Evolutionary conservation across 2,329 filamentous ascomycete species (phyloP).

Genomic region (Reticulascus tulasneorum): DNA sequence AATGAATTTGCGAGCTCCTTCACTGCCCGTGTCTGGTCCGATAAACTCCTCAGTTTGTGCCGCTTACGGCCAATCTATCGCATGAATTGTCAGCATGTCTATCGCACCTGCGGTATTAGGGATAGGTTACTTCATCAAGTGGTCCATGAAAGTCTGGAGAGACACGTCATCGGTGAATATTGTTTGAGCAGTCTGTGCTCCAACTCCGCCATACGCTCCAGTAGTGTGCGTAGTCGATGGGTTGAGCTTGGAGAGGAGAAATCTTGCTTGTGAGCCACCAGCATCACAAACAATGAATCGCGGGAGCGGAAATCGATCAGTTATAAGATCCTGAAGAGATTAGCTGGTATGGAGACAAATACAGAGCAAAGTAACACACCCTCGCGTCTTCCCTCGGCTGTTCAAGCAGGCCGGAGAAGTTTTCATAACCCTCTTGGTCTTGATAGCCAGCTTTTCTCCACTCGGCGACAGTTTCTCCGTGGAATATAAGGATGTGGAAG

Average conservation of each 20-base stretch:
- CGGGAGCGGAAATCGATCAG: conserved; percentile 95
- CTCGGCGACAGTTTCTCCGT: conserved; percentile 95
- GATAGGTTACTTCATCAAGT: conserved; percentile 86
- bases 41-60: conserved; percentile 53
- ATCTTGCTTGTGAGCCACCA: conserved; percentile 96
- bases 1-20: too few relatives aligned
- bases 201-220: conserved; percentile 83
- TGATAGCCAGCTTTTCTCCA: conserved; percentile 99
- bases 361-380: conserved; percentile 47
- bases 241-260: conserved; percentile 94
- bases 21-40: too few relatives aligned
- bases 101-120: neutral
- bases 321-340: conserved; percentile 74
- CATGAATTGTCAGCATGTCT: conserved; percentile 9
- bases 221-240: conserved; percentile 95
- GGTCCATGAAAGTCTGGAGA: conserved; percentile 98
- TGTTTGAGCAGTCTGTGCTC: conserved; percentile 83
- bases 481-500: conserved; percentile 99
- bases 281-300: conserved; percentile 98
- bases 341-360: conserved; percentile 6
- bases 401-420: conserved; percentile 83
- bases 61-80: conserved; percentile 56
- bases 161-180: conserved; percentile 99
- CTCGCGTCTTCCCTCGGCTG: conserved; percentile 95
- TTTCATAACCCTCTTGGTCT: conserved; percentile 96